Evolutionary conservation across 2,329 filamentous ascomycete species (phyloP), one percentile per base, ranked within the genome.

Genomic region (Graphilbum ipis-grandicollis): DNA sequence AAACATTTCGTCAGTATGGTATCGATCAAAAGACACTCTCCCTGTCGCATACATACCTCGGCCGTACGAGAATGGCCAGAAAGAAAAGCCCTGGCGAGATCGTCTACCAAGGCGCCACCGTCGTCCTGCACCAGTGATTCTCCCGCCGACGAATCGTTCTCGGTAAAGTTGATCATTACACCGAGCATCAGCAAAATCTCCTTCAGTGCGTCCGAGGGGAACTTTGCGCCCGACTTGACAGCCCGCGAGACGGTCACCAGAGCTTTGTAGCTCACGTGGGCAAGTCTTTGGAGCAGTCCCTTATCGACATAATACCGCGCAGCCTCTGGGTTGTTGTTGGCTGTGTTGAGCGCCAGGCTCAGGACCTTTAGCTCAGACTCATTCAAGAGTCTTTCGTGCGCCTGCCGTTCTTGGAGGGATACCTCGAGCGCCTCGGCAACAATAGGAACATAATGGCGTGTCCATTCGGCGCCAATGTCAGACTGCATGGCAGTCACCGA

Each of bases 121-220:
- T 35, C 37, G 6, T 34, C 31, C 7, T 40, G 36, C 44, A 53
- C 67, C 49, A 54, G 60, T 42, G 48, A 58, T 33, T 57, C 53
- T 37, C 76, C 65, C 12, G 79, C 76, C 18, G 63, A 53, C 14
- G 73, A 62, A 48, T 75, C 84, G 50, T 83, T 77, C 52, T 93
- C 85, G 9, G 82, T 71, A 38, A 94, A 69, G 49, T 94, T 94
- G 54, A 93, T 93, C 56, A 88, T 70, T 18, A 83, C 72, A 1
- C 84, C 86, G 29, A 93, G 61, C 36, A 81, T 69, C 31, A 94
- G 65, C 34, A 93, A 70, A 13, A 93, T 64, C 34, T 72, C 68
- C 45, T 93, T 79, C 37, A 86, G 58, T 2, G 65, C 56, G 18
- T 61, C 59, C 2, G 59, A 55, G 10, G 62, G 53, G 37, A 71